Evolutionary conservation across 805 yeast genomes (phyloP), one percentile per base, ranked within the genome.

Genomic region (Metschnikowia cerradonensis): DNA sequence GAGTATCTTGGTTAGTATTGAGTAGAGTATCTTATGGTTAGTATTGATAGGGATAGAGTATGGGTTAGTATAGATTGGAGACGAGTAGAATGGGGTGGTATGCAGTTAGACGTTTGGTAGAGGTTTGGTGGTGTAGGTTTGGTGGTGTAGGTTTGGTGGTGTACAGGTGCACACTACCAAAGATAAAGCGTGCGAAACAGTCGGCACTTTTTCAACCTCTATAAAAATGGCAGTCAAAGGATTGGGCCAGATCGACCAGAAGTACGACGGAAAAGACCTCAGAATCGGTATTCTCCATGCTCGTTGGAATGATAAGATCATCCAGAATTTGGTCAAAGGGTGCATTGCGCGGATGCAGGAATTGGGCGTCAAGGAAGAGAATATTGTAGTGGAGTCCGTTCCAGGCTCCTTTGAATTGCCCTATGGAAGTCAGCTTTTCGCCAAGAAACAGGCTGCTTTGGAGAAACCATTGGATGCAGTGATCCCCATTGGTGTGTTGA

Each of bases 341-440:
- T 90, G 94, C 22, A 67, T 82, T 35, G 67, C 72, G 32, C 80
- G 80, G 65, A 71, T 91, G 64, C 57, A 61, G 42, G 78, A 77
- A 41, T 70, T 86, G 49, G 90, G 90, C 26, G 98, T 94, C 30
- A 68, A 74, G 59, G 83, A 83, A 58, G 85, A 81, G 56, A 88
- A 90, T 70, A 90, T 94, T 56, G 66, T 81, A 50, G 72, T 91
- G 48, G 94, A 90, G 68, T 75, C 91, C 7, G 96, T 94, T 19
- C 99, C 99, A 8, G 99, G 99, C 32, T 84, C 96, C 10, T 94
- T 84, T 65, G 99, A 94, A 73, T 77, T 94, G 56, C 99, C 99
- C 14, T 88, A 75, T 66, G 97, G 90, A 34, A 76, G 90, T 30
- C 76, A 79, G 67, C 72, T 73, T 53, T 70, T 83, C 55, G 69